Base-by-base conservation (phyloP, 78 protist species). In the Salpingoeca rosetta region DNA sequence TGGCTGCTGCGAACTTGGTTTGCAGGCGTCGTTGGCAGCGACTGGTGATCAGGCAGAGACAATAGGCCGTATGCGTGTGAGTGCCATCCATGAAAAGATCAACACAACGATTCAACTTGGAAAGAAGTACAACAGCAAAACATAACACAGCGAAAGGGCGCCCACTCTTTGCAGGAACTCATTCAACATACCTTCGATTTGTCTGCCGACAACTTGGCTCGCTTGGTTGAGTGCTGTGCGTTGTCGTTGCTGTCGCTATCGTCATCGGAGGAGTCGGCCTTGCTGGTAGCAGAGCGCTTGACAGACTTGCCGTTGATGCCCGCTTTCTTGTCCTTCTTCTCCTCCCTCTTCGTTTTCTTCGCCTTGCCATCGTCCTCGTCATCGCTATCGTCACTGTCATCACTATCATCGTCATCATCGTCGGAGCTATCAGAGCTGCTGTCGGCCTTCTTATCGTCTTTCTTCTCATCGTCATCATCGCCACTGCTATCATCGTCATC, bases 381-480 rank as follows among this genome's bases (percentile, higher is more conserved):
- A 85, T 51, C 76, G 44, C 83, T 40, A 75, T 40, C 65, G 39
- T 76, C 56, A 37, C 87, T 85, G 56, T 85, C 87, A 85, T n/a
- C 12, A 31, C 40, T 51, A 26, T 36, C 42, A 17, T 65, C 44
- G 25, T 43, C 42, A 11, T 31, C 11, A 25, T 51, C 73, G 38
- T 75, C 80, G n/a, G 26, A 17, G 26, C 0, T 39, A 11, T 51
- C 73, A 17, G 12, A 17, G 25, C 26, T 36, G 25, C 26, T 39
- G 25, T 39, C 65, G 31, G 7, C 65, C 65, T 51, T 17, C 65
- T n/a, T n/a, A n/a, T 51, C 65, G 65, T 51, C 65, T 17, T 51
- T 17, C 31, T 51, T 17, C 65, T 51, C 65, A 17, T 51, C 65
- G 31, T 51, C 65, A 17, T 51, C 65, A 7, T 7, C 7, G 65